phyloP scores from a whole-genome alignment of 495 filamentous ascomycete species.

The Hypoxylon subgilvum region DNA sequence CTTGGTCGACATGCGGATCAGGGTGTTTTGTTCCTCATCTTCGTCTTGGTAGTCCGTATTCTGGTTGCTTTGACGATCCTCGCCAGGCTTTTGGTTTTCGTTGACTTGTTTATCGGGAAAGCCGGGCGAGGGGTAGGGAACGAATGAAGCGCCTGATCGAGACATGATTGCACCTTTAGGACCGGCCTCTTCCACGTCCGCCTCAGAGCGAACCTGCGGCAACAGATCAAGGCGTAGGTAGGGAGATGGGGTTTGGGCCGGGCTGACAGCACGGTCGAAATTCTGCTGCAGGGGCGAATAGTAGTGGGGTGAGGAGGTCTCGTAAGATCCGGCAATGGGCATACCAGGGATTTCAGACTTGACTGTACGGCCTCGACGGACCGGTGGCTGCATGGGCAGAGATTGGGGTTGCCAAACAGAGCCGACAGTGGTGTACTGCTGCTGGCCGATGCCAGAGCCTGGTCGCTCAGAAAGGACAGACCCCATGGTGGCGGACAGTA shows the following conservation, averaged over 20 bases:
- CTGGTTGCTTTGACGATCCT: slow-evolving; percentile 3
- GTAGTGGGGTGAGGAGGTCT: no score
- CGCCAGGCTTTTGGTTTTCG: neutral
- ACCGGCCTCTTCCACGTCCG: no score
- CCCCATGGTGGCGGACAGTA: slow-evolving; percentile 19
- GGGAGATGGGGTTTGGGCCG: slow-evolving; percentile 19
- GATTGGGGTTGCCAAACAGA: slow-evolving; percentile 52
- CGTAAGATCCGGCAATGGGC: no score
- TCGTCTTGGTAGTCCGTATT: slow-evolving; percentile 27
- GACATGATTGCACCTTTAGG: no score
- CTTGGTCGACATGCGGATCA: slow-evolving; percentile 47
- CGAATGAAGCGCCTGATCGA: neutral
- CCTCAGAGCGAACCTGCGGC: no score
- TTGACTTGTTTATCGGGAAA: neutral
- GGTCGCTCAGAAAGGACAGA: neutral
- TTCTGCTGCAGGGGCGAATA: slow-evolving; percentile 58
- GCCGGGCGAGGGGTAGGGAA: neutral
- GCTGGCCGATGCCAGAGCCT: neutral
- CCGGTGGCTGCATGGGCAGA: slow-evolving; percentile 50
- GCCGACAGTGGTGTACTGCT: slow-evolving; percentile 54
- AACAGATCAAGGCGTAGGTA: no score
- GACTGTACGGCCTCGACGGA: slow-evolving; percentile 49
- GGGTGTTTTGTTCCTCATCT: slow-evolving; percentile 30
- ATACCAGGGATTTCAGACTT: no score
- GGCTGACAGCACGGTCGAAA: slow-evolving; percentile 52